phyloP scores from a whole-genome alignment of 2,329 filamentous ascomycete genomes.

The Helminthosporium solani region DNA sequence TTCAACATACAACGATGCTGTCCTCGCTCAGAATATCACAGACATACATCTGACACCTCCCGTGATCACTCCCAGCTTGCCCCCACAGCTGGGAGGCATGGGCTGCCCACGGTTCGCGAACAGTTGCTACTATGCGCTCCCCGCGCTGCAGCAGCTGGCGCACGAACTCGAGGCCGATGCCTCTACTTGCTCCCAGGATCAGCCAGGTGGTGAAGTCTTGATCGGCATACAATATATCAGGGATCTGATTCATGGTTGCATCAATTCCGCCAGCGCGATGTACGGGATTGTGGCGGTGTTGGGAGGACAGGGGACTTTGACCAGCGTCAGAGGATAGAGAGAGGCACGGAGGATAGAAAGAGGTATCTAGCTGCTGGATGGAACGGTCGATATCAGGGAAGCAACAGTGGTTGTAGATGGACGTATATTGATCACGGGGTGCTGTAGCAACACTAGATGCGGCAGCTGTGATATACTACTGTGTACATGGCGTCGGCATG shows the following conservation, averaged over 20 bases:
- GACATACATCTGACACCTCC: constrained; percentile 49
- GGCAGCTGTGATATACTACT: neutral
- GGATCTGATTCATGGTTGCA: constrained; percentile 45
- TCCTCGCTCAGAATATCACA: constrained; percentile 57
- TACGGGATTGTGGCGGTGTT: neutral
- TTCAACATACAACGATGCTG: constrained; percentile 50
- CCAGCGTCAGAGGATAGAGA: constrained; percentile 7
- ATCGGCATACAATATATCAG: constrained; percentile 45
- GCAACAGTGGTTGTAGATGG: neutral
- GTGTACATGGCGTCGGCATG: neutral
- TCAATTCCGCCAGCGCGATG: neutral
- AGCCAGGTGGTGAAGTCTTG: constrained; percentile 48
- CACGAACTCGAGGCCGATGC: constrained; percentile 56
- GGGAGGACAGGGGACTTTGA: too few relatives aligned
- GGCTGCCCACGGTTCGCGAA: constrained; percentile 45
- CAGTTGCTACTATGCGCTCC: constrained; percentile 54
- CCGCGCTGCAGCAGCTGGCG: constrained; percentile 50
- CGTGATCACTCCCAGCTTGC: constrained; percentile 47
- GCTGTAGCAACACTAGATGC: neutral
- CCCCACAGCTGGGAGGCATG: constrained; percentile 46
- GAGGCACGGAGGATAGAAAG: constrained; percentile 4
- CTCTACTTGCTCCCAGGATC: constrained; percentile 50
- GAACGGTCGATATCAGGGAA: neutral
- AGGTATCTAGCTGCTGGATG: too few relatives aligned
- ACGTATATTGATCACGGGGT: neutral